Base-by-base conservation (phyloP, 2,329 filamentous ascomycete genomes). In the Biscogniauxia sp. region DNA sequence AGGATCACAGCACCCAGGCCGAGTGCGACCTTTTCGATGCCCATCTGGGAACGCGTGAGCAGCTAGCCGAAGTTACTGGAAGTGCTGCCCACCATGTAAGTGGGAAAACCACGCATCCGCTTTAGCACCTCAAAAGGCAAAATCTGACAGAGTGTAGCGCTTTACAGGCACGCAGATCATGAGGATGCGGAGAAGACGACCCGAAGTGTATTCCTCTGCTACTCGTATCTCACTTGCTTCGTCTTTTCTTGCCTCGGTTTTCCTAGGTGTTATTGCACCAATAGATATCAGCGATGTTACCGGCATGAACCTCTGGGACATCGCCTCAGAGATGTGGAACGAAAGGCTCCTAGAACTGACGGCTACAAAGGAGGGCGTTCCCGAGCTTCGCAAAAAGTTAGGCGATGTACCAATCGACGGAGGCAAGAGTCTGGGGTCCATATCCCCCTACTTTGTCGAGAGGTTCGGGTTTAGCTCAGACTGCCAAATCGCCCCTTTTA, bases 101-200 rank as follows among this genome's bases (percentile, higher is more conserved):
- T 77, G 26, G n/a, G 20, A 19, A 20, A 9, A 19, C 41, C 20
- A 28, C 45, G 20, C 17, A 41, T 49, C 50, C 37, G 26, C 11
- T 11, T 5, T 53, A 6, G 6, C 17, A 2, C 5, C 2, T 53
- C 23, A 20, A n/a, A 41, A 45, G 28, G 53, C 28, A 11, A 11
- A 25, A 26, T 20, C 59, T 64, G 32, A 65, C 53, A 19, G 26
- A 41, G 54, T 41, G 58, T 68, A 93, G 90, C 90, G 95, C 64
- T 99, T 99, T 79, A 98, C 94, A 25, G 95, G 95, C n/a, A 91
- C 92, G 2, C 95, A 99, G 76, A 98, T 99, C 70, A 85, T 97
- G 76, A 87, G 93, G 13, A 93, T 97, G 74, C 88, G 89, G 67
- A 84, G 87, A 59, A 91, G 91, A 66, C 85, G 93, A 66, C 92